These are phyloP conservation scores for Solanum piurae DNA, from an alignment of 257 asterid genomes.

Conservation along the genomic window DNA sequence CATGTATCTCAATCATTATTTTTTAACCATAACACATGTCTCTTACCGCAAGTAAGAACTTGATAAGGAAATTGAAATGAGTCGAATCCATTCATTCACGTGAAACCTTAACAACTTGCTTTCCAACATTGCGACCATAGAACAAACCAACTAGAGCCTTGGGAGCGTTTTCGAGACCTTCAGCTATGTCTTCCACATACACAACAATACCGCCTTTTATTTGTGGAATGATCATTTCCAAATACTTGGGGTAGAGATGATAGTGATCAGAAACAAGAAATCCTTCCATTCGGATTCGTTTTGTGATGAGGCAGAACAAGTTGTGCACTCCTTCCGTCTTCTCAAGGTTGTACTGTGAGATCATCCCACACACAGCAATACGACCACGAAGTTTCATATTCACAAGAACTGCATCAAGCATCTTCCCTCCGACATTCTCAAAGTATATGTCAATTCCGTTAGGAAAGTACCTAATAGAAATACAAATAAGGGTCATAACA, in stretches of 20 bases:
- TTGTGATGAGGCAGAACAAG: background rate
- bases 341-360: background rate
- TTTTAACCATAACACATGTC: background rate
- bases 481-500: background rate
- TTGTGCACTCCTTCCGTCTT: background rate
- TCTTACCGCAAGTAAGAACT: background rate
- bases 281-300: background rate
- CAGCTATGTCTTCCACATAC: background rate
- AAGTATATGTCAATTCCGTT: background rate
- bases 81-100: background rate
- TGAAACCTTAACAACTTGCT: background rate
- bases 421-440: background rate
- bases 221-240: background rate
- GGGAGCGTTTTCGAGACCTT: background rate
- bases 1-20: background rate
- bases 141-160: background rate
- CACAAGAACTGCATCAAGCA: background rate
- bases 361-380: background rate
- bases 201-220: background rate
- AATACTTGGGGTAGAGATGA: background rate
- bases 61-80: too few species aligned
- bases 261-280: background rate
- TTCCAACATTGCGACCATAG: background rate
- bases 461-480: background rate
- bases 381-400: background rate